Percentiles rank a stretch among this genome's conserved stretches.
Conservation (phyloP, 192 early-diverging fungal genomes). For the Obelidium mucronatum region DNA sequence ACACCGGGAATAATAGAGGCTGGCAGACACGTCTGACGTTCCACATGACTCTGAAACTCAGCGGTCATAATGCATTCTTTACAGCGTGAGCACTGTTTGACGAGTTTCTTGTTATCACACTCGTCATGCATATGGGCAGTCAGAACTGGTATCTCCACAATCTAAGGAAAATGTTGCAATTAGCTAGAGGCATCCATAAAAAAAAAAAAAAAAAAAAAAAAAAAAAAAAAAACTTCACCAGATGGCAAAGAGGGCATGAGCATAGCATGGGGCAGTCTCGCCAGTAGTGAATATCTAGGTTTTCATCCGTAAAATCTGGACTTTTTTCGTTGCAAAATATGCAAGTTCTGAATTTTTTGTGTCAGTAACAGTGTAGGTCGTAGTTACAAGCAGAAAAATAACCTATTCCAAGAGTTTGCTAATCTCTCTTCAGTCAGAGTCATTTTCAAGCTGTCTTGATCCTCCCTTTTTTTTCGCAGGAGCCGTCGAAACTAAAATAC, state of each 20-base stretch:
- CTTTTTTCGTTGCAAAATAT: slow-evolving; percentile 79
- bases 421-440: slow-evolving; percentile 16
- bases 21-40: slow-evolving; percentile 47
- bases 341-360: slow-evolving; percentile 70
- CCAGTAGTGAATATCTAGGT: slow-evolving; percentile 79
- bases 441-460: not conserved
- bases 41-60: slow-evolving; percentile 63
- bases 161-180: slow-evolving; percentile 46
- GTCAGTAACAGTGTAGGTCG: too few species aligned
- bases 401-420: slow-evolving; percentile 27
- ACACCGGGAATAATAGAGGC: slow-evolving; percentile 35
- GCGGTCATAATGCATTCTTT: slow-evolving; percentile 61
- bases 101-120: slow-evolving; percentile 65
- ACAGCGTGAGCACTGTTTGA: slow-evolving; percentile 69
- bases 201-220: too few species aligned
- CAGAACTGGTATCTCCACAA: slow-evolving; percentile 74
- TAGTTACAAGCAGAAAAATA: too few species aligned
- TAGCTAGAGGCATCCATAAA: not conserved
- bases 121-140: slow-evolving; percentile 70
- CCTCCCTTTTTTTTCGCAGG: not conserved
- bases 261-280: slow-evolving; percentile 75
- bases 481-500: too few species aligned
- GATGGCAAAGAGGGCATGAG: slow-evolving; percentile 73
- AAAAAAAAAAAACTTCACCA: slow-evolving; percentile 63
- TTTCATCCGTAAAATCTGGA: slow-evolving; percentile 70